Evolutionary conservation across 2,329 filamentous ascomycete species (phyloP), one percentile per base, ranked within the genome.

Genomic region (Aspergillus arachidicola): DNA sequence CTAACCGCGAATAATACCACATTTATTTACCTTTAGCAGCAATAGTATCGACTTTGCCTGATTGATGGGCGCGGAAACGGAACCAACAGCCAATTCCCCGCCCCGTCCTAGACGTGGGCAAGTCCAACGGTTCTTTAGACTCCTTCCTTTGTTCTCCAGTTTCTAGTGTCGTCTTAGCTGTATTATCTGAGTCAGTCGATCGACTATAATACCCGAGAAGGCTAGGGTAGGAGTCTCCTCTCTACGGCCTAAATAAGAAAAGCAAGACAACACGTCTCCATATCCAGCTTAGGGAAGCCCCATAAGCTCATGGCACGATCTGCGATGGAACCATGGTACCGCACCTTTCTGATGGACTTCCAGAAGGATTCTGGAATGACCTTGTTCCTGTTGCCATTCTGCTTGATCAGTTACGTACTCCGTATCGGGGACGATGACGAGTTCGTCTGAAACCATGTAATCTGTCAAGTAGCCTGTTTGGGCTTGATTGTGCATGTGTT

Each of bases 161-260:
- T 67, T 67, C 65, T 68, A 67, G 65, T 60, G 60, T 34, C 16
- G 28, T 68, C 67, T 65, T 68, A 68, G 63, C 57, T 59, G 63
- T 61, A 64, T 63, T 59, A 26, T 55, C 23, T 28, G 51, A 55
- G 51, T 55, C 51, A 55, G 32, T 55, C 19, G 51, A 55, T 55
- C 51, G 51, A 55, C 51, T 55, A 55, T 38, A 38, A 55, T 55
- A 55, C 51, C 51, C 51, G 34, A 55, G 51, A 55, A 26, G 51
- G 51, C 34, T 55, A 55, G 30, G 23, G 51, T 23, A 12, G 23
- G 6, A 38, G 32, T 55, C 16, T 50, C 41, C 56, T 10, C 4
- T 26, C 12, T 36, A n/a, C 38, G 16, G 26, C 55, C 23, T 32
- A 57, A 36, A 48, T 2, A 7, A 45, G 11, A 21, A 16, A 57